Conservation (phyloP, 2,329 filamentous ascomycete genomes). For the Cercospora brassicicola region DNA sequence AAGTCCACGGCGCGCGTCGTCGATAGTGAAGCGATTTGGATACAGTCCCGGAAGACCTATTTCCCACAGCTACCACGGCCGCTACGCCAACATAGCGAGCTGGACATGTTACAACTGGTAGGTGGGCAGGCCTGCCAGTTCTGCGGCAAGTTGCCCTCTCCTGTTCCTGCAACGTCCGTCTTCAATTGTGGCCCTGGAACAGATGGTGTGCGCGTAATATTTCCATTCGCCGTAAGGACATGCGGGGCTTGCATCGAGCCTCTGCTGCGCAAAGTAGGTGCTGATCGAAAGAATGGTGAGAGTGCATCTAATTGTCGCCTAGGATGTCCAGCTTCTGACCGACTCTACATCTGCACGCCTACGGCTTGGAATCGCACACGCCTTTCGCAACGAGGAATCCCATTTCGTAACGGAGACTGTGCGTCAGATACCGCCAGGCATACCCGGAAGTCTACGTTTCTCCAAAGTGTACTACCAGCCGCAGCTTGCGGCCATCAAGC, state of each 20-base stretch:
- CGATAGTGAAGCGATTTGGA: constrained; percentile 70
- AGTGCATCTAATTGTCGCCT: constrained; percentile 16
- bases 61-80: constrained; percentile 69
- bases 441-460: constrained; percentile 52
- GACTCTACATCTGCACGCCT: constrained; percentile 60
- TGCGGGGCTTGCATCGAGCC: constrained; percentile 66
- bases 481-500: constrained; percentile 63
- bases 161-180: constrained; percentile 39
- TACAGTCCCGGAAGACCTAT: constrained; percentile 64
- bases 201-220: constrained; percentile 63
- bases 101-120: constrained; percentile 74
- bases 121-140: constrained; percentile 66
- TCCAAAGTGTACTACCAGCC: constrained; percentile 66
- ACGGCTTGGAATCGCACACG: constrained; percentile 67
- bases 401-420: constrained; percentile 60
- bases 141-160: constrained; percentile 54
- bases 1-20: constrained; percentile 37
- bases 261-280: constrained; percentile 64
- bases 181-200: constrained; percentile 64
- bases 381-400: constrained; percentile 62
- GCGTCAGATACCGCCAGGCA: constrained; percentile 54
- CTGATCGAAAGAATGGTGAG: background rate
- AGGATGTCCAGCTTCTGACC: constrained; percentile 71
- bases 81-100: constrained; percentile 63
- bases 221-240: constrained; percentile 67